Evolutionary conservation across 371 early-diverging fungal species (phyloP).

Genomic region (Cokeromyces recurvatus): DNA sequence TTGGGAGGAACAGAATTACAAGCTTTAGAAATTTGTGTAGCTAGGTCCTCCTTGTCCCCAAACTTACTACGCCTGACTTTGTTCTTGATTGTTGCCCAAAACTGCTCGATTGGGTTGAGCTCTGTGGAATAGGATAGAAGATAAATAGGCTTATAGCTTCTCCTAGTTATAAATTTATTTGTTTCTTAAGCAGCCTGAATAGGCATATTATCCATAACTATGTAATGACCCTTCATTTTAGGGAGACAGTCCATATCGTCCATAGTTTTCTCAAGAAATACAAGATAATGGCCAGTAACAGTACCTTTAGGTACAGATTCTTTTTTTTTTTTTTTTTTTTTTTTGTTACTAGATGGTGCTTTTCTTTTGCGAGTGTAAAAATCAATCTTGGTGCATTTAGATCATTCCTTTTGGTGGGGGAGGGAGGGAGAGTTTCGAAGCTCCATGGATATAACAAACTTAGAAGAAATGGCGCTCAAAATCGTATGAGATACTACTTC

Average conservation of each 20-base stretch:
- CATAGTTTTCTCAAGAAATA: slow-evolving; percentile 19
- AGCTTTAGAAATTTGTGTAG: slow-evolving; percentile 3
- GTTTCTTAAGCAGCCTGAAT: slow-evolving; percentile 17
- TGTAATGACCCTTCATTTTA: slow-evolving; percentile 21
- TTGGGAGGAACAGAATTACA: slow-evolving; percentile 9
- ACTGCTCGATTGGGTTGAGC: slow-evolving; percentile 10
- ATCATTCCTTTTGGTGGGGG: slow-evolving; percentile 9
- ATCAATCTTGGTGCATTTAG: slow-evolving; percentile 4
- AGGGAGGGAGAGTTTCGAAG: slow-evolving; percentile 4
- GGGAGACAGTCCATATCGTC: slow-evolving; percentile 12
- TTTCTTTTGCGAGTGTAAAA: too few species aligned
- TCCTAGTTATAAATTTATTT: slow-evolving; percentile 10
- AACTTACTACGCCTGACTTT: slow-evolving; percentile 13
- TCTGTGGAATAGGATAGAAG: slow-evolving; percentile 9
- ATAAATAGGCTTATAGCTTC: slow-evolving; percentile 13
- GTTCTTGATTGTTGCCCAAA: slow-evolving; percentile 15
- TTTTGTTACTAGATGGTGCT: slow-evolving; percentile 1
- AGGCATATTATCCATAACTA: slow-evolving; percentile 15
- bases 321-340: too few species aligned
- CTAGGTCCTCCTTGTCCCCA: slow-evolving; percentile 5
- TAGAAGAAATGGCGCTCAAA: slow-evolving; percentile 14
- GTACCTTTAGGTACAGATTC: slow-evolving; percentile 4
- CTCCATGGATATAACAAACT: slow-evolving; percentile 6
- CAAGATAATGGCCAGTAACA: slow-evolving; percentile 9
- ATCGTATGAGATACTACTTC: slow-evolving; percentile 12